Evolutionary conservation across 176 grass and related monocot genomes (phyloP), one percentile per base, ranked within the genome.

Genomic region (Rhynchospora breviuscula): DNA sequence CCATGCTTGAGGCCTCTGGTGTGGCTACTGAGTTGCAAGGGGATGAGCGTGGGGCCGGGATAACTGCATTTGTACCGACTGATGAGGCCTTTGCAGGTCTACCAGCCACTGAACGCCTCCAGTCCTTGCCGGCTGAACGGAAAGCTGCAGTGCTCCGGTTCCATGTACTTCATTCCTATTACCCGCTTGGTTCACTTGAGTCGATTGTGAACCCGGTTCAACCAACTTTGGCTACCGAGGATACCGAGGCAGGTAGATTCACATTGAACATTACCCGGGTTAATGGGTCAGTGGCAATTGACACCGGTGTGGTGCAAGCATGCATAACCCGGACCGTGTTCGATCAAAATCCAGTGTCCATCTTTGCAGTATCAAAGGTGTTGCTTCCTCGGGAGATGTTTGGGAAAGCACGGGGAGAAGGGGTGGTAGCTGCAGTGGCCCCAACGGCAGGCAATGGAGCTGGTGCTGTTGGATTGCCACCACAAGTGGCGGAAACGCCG

Each of bases 181-280:
- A 99, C 74, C 96, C 93, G 11, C 93, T 98, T 1, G 96, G 96
- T 44, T 98, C 96, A 6, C 91, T 98, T 0, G 93, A 98, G 63
- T 98, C 96, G 66, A 98, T 98, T 70, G 96, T 98, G 22, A 98
- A 98, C 89, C 96, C 96, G 22, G 93, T 98, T n/a, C 96, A 98
- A 78, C 96, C 96, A 29, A 98, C 96, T 22, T 86, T 98, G 9
- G 95, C 95, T 10, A 98, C 95, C 0, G 95, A 98, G 88, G 73
- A 59, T 80, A 85, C 89, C 6, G 89, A 89, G 85, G 95, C 95
- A 63, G 92, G 92, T 63, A 88, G 85, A 56, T 98, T 91, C 83
- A 98, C 95, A 8, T 86, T 98, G 46, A 98, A 98, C 86, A 98
- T 98, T 79, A 95, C 95, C n/a, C 91, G 95, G 48, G 89, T 91